Percentiles rank a stretch among this genome's conserved stretches.
phyloP scores from a whole-genome alignment of 257 asterid species.

The Dorcoceras hygrometricum region DNA sequence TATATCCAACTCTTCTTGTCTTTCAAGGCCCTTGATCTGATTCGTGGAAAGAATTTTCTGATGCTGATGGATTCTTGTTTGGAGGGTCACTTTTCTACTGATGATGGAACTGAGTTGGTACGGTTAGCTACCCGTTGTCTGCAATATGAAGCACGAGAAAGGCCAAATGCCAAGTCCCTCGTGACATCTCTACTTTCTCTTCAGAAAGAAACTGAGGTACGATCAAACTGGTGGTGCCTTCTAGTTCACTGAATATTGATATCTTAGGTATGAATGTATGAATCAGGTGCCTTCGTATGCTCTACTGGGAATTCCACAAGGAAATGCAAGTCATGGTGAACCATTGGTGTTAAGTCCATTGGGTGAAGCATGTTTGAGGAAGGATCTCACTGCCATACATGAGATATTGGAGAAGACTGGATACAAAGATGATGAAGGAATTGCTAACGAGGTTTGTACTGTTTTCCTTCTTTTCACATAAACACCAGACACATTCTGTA shows the following conservation, averaged over 20 bases:
- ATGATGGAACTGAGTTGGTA: conserved; percentile 88
- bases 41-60: conserved; percentile 66
- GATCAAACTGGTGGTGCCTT: background rate
- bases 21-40: conserved; percentile 84
- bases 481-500: background rate
- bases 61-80: conserved; percentile 88
- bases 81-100: conserved; percentile 87
- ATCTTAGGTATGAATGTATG: background rate
- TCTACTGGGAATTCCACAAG: conserved; percentile 46
- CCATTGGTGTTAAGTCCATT: conserved; percentile 40
- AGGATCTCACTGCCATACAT: conserved; percentile 87
- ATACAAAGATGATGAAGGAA: conserved; percentile 86
- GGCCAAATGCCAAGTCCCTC: conserved; percentile 80
- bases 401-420: conserved; percentile 70
- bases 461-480: background rate
- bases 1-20: background rate
- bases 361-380: conserved; percentile 88
- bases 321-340: conserved; percentile 31
- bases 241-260: background rate
- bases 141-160: conserved; percentile 89
- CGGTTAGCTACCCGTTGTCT: conserved; percentile 79
- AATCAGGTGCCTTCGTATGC: conserved; percentile 65
- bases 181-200: conserved; percentile 60
- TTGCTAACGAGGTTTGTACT: conserved; percentile 64
- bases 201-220: conserved; percentile 76